Evolutionary conservation across 1,284 basidiomycete genomes (phyloP).

Genomic region (Athelia sp.): DNA sequence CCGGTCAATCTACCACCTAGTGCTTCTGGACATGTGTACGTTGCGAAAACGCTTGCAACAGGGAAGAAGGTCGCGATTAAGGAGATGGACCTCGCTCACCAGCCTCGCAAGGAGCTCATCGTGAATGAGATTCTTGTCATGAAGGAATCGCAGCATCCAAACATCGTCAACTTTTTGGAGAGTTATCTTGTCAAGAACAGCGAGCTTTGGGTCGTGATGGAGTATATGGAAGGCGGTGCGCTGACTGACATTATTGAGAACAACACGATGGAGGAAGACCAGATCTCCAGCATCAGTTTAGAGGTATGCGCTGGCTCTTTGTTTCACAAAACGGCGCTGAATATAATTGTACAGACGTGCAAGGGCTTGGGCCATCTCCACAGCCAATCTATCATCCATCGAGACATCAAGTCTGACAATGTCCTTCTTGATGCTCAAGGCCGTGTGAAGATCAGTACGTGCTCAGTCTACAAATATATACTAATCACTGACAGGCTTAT

Average conservation of each 20-base stretch:
- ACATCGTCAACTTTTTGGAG: slow-evolving; percentile 97
- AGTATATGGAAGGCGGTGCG: slow-evolving; percentile 99
- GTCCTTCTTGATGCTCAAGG: slow-evolving; percentile 90
- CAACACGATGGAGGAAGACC: slow-evolving; percentile 93
- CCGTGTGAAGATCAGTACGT: slow-evolving; percentile 94
- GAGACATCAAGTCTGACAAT: slow-evolving; percentile 98
- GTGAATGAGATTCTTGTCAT: slow-evolving; percentile 99
- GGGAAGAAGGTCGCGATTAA: slow-evolving; percentile 97
- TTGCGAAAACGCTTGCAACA: slow-evolving; percentile 86
- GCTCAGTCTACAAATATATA: slow-evolving; percentile 2
- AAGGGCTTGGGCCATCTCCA: slow-evolving; percentile 93
- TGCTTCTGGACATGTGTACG: slow-evolving; percentile 97
- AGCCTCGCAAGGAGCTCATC: slow-evolving; percentile 96
- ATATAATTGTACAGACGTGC: slow-evolving; percentile 65
- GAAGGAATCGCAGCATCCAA: slow-evolving; percentile 98
- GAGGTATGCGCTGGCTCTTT: slow-evolving; percentile 59
- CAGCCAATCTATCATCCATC: slow-evolving; percentile 93
- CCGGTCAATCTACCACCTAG: slow-evolving; percentile 35
- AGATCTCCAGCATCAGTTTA: slow-evolving; percentile 90
- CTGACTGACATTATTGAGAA: slow-evolving; percentile 98
- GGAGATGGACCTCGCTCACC: slow-evolving; percentile 96
- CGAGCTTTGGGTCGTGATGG: slow-evolving; percentile 99
- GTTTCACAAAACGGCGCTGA: not conserved
- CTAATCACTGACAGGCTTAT: slow-evolving; percentile 2
- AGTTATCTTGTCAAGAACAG: slow-evolving; percentile 87